phyloP scores from a whole-genome alignment of 2,329 filamentous ascomycete species.

The Colletotrichum karsti region DNA sequence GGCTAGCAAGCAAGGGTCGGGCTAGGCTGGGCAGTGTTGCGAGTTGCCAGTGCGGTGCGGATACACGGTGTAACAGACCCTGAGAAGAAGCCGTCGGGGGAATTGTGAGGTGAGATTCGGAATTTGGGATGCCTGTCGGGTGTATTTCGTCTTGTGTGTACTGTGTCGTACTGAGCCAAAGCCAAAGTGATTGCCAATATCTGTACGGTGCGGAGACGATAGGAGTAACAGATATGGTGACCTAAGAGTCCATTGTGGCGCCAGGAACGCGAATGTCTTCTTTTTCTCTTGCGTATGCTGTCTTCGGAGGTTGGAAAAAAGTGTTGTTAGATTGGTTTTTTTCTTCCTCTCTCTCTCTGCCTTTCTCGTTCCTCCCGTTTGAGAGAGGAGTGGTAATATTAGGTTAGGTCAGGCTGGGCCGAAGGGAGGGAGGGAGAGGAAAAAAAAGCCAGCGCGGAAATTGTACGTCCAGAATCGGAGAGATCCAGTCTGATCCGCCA shows the following conservation, averaged over 20 bases:
- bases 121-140: not conserved
- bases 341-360: not conserved
- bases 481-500: not conserved
- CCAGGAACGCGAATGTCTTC: conserved; percentile 15
- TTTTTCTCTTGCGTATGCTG: not conserved
- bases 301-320: not conserved
- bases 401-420: conserved; percentile 9
- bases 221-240: conserved; percentile 7
- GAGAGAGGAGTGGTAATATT: conserved; percentile 12
- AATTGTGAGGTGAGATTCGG: conserved; percentile 8
- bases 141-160: not conserved
- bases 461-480: conserved; percentile 16
- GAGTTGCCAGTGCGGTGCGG: conserved; percentile 7
- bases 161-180: not conserved
- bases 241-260: conserved; percentile 14
- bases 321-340: conserved; percentile 1
- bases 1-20: conserved; percentile 1
- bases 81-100: conserved; percentile 21
- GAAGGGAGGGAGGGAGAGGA: conserved; percentile 5
- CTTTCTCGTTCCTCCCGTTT: not conserved
- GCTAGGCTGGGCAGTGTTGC: conserved; percentile 4
- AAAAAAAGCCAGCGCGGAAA: conserved; percentile 15
- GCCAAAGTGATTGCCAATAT: not conserved
- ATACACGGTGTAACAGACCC: conserved; percentile 25
- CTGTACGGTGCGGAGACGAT: conserved; percentile 6